Conservation (phyloP, 208 protist genomes). For the Porcisia hertigi region DNA sequence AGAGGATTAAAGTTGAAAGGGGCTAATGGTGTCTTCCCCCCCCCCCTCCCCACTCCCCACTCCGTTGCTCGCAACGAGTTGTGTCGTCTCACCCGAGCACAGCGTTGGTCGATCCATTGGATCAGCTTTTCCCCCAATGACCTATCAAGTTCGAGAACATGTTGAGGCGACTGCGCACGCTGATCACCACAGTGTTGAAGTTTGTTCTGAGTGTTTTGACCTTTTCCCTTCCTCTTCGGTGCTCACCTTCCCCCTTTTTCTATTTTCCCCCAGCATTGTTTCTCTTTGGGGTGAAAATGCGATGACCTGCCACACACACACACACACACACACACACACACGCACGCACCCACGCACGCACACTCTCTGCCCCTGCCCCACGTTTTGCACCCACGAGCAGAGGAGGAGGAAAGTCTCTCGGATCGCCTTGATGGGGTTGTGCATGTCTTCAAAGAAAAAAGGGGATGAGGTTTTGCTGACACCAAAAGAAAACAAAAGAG, state of each 20-base stretch:
- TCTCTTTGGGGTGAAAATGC: background rate
- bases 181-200: background rate
- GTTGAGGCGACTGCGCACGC: no score
- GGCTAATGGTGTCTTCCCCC: background rate
- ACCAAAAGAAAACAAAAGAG: background rate
- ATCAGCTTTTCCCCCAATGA: background rate
- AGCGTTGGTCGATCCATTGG: background rate
- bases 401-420: background rate
- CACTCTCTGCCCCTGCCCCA: no score
- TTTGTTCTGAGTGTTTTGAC: background rate
- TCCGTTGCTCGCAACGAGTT: background rate
- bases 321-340: no score
- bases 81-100: background rate
- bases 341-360: no score
- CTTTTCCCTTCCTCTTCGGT: no score
- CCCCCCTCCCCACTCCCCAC: background rate
- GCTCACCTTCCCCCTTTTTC: background rate
- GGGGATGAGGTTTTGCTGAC: background rate
- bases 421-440: background rate
- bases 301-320: background rate
- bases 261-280: no score
- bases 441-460: background rate
- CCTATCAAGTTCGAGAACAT: background rate
- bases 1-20: background rate
- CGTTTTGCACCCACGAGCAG: background rate